These are phyloP conservation scores for Ophiocordyceps australis DNA, from an alignment of 2,329 filamentous ascomycete genomes.

Conservation along the genomic window DNA sequence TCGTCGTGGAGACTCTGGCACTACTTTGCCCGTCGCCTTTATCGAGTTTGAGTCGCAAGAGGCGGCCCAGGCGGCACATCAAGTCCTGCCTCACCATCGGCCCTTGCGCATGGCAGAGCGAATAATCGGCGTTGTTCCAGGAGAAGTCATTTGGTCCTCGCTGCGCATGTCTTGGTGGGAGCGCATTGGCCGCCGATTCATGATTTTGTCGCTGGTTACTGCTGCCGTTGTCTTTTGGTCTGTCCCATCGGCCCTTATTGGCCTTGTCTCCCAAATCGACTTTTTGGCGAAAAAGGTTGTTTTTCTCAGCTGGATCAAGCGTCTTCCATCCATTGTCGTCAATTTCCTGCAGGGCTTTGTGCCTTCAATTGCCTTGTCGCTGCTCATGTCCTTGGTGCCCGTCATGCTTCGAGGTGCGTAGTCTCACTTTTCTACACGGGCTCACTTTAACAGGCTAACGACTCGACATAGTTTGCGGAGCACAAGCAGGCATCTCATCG, in stretches of 20 bases:
- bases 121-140: conserved; percentile 65
- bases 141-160: conserved; percentile 77
- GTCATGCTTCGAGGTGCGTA: conserved; percentile 48
- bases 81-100: conserved; percentile 74
- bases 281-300: conserved; percentile 46
- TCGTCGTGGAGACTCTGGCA: conserved; percentile 49
- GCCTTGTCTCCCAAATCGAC: conserved; percentile 69
- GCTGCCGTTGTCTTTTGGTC: conserved; percentile 79
- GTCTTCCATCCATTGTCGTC: conserved; percentile 52
- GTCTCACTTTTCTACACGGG: neutral
- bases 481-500: conserved; percentile 63
- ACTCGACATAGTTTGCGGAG: conserved; percentile 45
- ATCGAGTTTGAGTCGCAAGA: conserved; percentile 75
- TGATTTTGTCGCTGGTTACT: conserved; percentile 52
- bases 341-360: conserved; percentile 75
- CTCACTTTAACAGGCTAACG: neutral
- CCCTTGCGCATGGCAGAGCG: conserved; percentile 75
- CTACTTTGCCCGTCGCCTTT: conserved; percentile 62
- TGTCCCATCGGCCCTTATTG: conserved; percentile 59
- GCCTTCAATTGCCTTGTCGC: conserved; percentile 58
- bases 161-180: conserved; percentile 79
- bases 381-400: conserved; percentile 76
- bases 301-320: conserved; percentile 54
- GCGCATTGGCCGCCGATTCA: conserved; percentile 52
- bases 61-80: conserved; percentile 72